Evolutionary conservation across 805 yeast genomes (phyloP).

Genomic region (Spathaspora girioi): DNA sequence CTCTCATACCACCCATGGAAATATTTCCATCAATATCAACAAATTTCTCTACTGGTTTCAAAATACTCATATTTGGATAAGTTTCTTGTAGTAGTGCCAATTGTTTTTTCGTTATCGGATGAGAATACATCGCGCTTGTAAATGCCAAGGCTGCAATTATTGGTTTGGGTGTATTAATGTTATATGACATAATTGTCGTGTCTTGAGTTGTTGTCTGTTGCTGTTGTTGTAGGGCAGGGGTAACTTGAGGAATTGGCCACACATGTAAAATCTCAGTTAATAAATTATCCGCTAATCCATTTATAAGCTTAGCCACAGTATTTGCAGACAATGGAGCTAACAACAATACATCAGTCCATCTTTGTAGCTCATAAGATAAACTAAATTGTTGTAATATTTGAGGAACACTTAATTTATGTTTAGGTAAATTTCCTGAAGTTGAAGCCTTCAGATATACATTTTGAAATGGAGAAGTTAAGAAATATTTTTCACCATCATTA

Average conservation of each 20-base stretch:
- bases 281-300: constrained; percentile 22
- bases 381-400: constrained; percentile 11
- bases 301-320: constrained; percentile 21
- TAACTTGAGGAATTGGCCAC: constrained; percentile 18
- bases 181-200: constrained; percentile 15
- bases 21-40: constrained; percentile 23
- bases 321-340: constrained; percentile 23
- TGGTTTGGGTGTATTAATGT: constrained; percentile 16
- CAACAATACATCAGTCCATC: constrained; percentile 25
- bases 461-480: constrained; percentile 10
- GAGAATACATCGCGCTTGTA: constrained; percentile 23
- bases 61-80: constrained; percentile 19
- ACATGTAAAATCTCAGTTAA: constrained; percentile 18
- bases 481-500: constrained; percentile 17
- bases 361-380: constrained; percentile 17
- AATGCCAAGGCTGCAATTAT: constrained; percentile 22
- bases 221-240: not conserved
- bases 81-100: constrained; percentile 18
- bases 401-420: constrained; percentile 7
- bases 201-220: constrained; percentile 4
- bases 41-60: constrained; percentile 25
- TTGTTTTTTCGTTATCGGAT: constrained; percentile 22
- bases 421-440: not conserved
- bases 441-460: constrained; percentile 5
- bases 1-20: constrained; percentile 28